Percentiles rank a stretch among this genome's conserved stretches.
phyloP scores from a whole-genome alignment of 139 green algal genomes.

The Haematococcus lacustris region DNA sequence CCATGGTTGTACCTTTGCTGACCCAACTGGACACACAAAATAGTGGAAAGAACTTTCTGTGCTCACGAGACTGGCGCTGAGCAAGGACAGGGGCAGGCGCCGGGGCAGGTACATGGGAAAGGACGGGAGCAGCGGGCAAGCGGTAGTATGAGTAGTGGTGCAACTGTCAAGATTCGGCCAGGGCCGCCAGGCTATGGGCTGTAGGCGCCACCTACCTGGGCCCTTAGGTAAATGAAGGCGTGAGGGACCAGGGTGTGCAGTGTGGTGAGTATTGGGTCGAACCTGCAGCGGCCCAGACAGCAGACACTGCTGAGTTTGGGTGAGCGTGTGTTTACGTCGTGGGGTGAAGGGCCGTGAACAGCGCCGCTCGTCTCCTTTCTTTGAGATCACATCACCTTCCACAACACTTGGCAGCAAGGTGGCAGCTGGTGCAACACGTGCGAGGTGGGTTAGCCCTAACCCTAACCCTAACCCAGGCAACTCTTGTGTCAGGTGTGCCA shows the following conservation, averaged over 20 bases:
- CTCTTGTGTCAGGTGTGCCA: too few relatives aligned
- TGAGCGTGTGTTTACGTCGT: background rate
- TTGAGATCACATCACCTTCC: background rate
- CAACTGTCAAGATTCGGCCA: too few relatives aligned
- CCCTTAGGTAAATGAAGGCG: slow-evolving; percentile 90
- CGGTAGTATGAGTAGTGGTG: background rate
- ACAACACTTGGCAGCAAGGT: background rate
- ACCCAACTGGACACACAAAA: background rate
- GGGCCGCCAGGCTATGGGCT: too few relatives aligned
- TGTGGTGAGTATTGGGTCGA: slow-evolving; percentile 50
- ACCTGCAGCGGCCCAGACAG: too few relatives aligned
- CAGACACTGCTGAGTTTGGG: background rate
- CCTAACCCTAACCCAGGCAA: too few relatives aligned
- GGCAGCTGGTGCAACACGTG: too few relatives aligned
- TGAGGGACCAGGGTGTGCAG: slow-evolving; percentile 74
- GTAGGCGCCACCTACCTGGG: slow-evolving; percentile 3
- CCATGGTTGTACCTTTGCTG: background rate
- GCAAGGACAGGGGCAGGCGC: background rate
- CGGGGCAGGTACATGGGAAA: background rate
- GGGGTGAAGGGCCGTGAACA: background rate
- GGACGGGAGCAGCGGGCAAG: too few relatives aligned
- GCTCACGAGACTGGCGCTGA: slow-evolving; percentile 52
- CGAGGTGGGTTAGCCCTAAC: background rate
- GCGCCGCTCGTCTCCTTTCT: background rate
- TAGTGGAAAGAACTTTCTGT: too few relatives aligned